phyloP scores from a whole-genome alignment of 495 filamentous ascomycete genomes.

The Letharia columbiana region DNA sequence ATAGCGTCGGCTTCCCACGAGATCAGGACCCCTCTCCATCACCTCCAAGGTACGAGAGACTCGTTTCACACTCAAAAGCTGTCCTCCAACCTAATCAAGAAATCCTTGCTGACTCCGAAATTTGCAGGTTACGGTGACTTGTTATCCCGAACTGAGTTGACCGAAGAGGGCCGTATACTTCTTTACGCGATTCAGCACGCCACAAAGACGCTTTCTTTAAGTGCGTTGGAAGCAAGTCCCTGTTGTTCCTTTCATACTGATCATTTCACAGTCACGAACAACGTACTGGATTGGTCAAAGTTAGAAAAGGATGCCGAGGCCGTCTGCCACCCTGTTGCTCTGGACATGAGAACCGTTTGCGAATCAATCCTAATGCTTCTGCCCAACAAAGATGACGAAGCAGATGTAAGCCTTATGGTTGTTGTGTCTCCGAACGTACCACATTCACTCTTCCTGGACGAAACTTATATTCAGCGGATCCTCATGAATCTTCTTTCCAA shows the following conservation, averaged over 20 bases:
- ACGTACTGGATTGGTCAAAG: conserved; percentile 30
- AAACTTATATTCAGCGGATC: conserved; percentile 32
- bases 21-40: conserved; percentile 30
- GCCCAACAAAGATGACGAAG: conserved; percentile 26
- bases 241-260: conserved; percentile 1
- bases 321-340: conserved; percentile 23
- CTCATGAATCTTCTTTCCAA: conserved; percentile 43
- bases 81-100: background rate
- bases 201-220: conserved; percentile 28
- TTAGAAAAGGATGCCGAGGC: conserved; percentile 25
- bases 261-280: conserved; percentile 25
- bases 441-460: conserved; percentile 25
- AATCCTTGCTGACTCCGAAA: background rate
- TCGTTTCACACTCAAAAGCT: background rate
- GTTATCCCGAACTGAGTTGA: conserved; percentile 26
- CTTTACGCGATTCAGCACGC: conserved; percentile 27
- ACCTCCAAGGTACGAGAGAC: conserved; percentile 20
- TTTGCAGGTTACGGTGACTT: conserved; percentile 24
- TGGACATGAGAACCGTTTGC: conserved; percentile 27
- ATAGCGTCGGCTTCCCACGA: conserved; percentile 30
- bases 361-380: conserved; percentile 27
- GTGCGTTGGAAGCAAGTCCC: conserved; percentile 12
- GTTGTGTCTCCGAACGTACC: conserved; percentile 27
- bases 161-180: conserved; percentile 27
- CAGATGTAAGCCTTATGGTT: conserved; percentile 27